Evolutionary conservation across 2,329 filamentous ascomycete genomes (phyloP), one percentile per base, ranked within the genome.

Genomic region (Ploettnerulaceae sp.): DNA sequence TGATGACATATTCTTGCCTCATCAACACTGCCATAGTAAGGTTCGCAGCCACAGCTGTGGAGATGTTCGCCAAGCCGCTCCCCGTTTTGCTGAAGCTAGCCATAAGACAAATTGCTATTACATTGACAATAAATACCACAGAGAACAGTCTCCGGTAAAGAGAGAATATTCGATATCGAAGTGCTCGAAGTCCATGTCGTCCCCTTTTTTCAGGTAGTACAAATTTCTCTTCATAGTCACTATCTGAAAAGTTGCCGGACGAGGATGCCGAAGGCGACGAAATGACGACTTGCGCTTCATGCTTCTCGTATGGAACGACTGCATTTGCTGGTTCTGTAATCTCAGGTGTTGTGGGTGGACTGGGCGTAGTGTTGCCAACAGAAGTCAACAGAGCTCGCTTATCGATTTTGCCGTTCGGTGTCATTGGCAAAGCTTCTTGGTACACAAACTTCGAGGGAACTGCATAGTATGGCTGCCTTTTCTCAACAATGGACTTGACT

Each of bases 371-470:
- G 20, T 8, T 34, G 7, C 24, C 28, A 1, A 48, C 42, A 24
- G 47, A 52, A 33, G 46, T 29, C 11, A 48, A 37, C 5, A 80
- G 68, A 4, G 64, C 61, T 17, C 62, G 64, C 65, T 76, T 78
- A 61, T 80, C 71, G 33, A 77, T 69, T 61, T 80, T 80, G 34
- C 77, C 77, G 49, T 80, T 79, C 2, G 67, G 53, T 0, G 76
- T 79, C 18, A 74, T 64, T 0, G 75, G 73, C 20, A 80, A 67
- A 2, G 63, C 61, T 0, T 64, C 57, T 4, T 75, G 61, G 17
- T 67, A 64, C 22, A 71, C 65, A 58, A 73, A 69, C 36, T 64
- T 59, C 7, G 69, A 66, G 0, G 76, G 76, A 8, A 77, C 66
- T 1, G 74, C 75, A 54, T 80, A 79, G 60, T 77, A 79, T 2